These are phyloP conservation scores for Trichopus zeylanicus DNA, from an alignment of 116 monocot species.

Conservation along the genomic window DNA sequence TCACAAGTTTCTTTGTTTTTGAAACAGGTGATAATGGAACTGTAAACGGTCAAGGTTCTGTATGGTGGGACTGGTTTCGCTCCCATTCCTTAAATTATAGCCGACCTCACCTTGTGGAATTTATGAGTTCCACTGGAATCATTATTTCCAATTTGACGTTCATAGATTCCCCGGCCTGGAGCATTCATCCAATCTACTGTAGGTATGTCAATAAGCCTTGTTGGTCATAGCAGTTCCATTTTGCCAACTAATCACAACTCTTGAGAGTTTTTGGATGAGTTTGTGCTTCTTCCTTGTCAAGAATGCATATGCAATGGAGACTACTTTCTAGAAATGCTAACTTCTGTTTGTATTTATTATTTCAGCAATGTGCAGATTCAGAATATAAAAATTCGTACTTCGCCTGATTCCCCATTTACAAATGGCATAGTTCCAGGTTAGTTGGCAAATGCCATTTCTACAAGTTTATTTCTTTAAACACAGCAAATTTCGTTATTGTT, in stretches of 20 bases:
- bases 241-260: no score
- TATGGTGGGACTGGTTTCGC: conserved; percentile 77
- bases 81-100: conserved; percentile 51
- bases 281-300: background rate
- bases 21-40: conserved; percentile 73
- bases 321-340: conserved; percentile 3
- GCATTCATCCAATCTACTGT: conserved; percentile 77
- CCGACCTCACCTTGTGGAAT: conserved; percentile 71
- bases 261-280: no score
- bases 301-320: background rate
- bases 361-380: conserved; percentile 64
- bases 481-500: no score
- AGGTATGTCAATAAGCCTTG: no score
- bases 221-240: background rate
- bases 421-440: conserved; percentile 91
- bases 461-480: no score
- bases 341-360: background rate
- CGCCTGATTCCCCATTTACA: conserved; percentile 54
- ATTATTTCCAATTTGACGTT: conserved; percentile 75
- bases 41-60: conserved; percentile 77
- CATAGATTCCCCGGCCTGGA: conserved; percentile 73
- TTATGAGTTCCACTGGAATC: conserved; percentile 42
- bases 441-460: background rate
- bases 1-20: background rate
- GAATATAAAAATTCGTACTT: conserved; percentile 43